phyloP scores from a whole-genome alignment of 1,284 basidiomycete species.

The Ganoderma sinense region DNA sequence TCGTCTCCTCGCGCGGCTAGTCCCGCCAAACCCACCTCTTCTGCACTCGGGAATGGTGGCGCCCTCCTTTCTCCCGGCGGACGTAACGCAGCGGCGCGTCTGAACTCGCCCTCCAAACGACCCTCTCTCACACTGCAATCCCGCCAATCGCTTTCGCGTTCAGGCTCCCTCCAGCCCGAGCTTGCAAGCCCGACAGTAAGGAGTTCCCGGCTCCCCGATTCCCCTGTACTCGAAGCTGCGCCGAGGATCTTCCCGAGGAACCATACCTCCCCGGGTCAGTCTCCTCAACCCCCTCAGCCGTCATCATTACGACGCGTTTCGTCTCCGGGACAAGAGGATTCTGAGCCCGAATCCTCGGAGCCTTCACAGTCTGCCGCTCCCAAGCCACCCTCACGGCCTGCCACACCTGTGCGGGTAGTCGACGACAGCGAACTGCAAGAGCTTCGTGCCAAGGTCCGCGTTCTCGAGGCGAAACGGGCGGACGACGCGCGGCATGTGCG shows the following conservation, averaged over 20 bases:
- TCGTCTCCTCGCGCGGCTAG: constrained; percentile 52
- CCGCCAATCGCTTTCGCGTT: constrained; percentile 42
- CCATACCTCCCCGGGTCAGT: constrained; percentile 24
- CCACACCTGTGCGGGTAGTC: constrained; percentile 34
- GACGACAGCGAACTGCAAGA: constrained; percentile 80
- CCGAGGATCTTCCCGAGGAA: constrained; percentile 29
- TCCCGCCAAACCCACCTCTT: constrained; percentile 44
- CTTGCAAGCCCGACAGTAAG: constrained; percentile 35
- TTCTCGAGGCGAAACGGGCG: constrained; percentile 86
- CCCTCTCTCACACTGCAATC: constrained; percentile 45
- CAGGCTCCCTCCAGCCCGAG: constrained; percentile 34
- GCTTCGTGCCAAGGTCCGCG: constrained; percentile 82
- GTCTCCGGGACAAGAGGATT: constrained; percentile 28
- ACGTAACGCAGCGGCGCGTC: constrained; percentile 38
- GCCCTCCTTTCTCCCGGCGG: constrained; percentile 32
- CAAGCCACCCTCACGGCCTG: constrained; percentile 31
- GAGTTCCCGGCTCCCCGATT: constrained; percentile 35
- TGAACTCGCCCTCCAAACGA: constrained; percentile 51
- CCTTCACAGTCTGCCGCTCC: constrained; percentile 10
- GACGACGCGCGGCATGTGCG: constrained; percentile 88
- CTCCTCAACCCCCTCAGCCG: constrained; percentile 31
- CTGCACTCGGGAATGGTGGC: constrained; percentile 20
- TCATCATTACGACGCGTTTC: constrained; percentile 34
- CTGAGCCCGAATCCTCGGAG: constrained; percentile 18
- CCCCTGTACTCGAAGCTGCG: constrained; percentile 26